Evolutionary conservation across 768 basidiomycete genomes (phyloP), one percentile per base, ranked within the genome.

Genomic region (Albatrellus ellisii): DNA sequence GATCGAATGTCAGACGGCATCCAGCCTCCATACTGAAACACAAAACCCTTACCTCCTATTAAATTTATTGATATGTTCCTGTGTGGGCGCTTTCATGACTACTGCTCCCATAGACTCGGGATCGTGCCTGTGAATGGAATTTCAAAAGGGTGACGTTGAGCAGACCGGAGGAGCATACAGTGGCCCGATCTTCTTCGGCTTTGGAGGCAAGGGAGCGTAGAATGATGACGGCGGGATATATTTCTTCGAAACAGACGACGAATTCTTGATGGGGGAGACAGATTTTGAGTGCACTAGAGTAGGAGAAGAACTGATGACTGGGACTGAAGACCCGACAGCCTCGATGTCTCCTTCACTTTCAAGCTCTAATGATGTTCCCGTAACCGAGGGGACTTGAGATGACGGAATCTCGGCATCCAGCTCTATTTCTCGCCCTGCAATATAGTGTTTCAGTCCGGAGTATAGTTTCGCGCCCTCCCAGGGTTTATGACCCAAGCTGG

Each of bases 11-110:
- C 12, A 21, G 12, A 39, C 26, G 15, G 36, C 11, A 27, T 24
- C 17, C 24, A 29, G 33, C 35, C 24, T 11, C 1, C 14, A 32
- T 27, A 15, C 26, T 41, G 22, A 35, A 14, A 38, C 14, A 37
- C 31, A 28, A 9, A 35, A 24, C 26, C 38, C 32, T 39, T n/a
- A 87, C 86, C 76, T 81, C 56, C 74, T 79, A 58, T 87, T 89
- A 54, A 69, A 76, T 50, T 64, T 70, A 33, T 67, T 66, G 25
- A 74, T 71, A 48, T 88, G 80, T 24, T 73, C 75, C 45, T 73
- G 67, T 7, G 68, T 73, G 0, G 90, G 89, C 4, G 70, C 60
- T 50, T 79, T 82, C 88, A 99, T 86, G 4, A 97, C 80, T 6
- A 98, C 61, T 0, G 91, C 90, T 3, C 73, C 80, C 40, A 77